These are phyloP conservation scores for Fabrea salina DNA, from an alignment of 169 alveolate species.

Conservation along the genomic window DNA sequence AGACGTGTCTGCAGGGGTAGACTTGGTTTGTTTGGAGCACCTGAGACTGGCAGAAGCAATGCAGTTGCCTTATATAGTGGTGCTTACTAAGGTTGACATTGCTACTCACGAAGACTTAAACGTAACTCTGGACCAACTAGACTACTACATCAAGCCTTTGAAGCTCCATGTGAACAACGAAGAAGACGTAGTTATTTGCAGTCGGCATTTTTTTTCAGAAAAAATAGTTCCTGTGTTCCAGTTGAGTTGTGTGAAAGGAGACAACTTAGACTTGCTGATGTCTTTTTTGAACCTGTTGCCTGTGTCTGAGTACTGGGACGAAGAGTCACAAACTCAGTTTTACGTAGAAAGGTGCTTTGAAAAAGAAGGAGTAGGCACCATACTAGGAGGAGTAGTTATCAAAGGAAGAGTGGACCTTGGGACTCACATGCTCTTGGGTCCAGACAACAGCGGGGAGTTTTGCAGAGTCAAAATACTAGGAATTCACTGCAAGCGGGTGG, in stretches of 20 bases:
- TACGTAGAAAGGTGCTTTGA: constrained; percentile 61
- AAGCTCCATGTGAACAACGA: constrained; percentile 36
- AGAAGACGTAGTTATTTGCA: constrained; percentile 63
- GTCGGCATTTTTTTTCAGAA: constrained; percentile 47
- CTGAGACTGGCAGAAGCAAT: constrained; percentile 55
- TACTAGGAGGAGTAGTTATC: constrained; percentile 65
- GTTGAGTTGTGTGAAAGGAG: constrained; percentile 50
- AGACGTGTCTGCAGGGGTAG: constrained; percentile 51
- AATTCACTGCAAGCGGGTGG: constrained; percentile 5
- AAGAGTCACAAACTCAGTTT: constrained; percentile 54
- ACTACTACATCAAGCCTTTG: constrained; percentile 26
- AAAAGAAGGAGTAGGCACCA: constrained; percentile 33
- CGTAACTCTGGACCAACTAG: constrained; percentile 43
- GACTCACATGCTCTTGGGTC: constrained; percentile 65
- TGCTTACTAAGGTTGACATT: constrained; percentile 62
- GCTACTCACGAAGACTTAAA: constrained; percentile 40
- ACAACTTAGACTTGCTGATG: constrained; percentile 53
- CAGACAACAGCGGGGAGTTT: constrained; percentile 63
- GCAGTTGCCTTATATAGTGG: constrained; percentile 69
- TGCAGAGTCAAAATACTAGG: not conserved
- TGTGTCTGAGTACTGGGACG: constrained; percentile 42
- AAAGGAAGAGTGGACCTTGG: constrained; percentile 61
- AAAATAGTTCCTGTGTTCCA: constrained; percentile 57
- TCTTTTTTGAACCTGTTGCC: constrained; percentile 67
- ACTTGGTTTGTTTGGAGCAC: constrained; percentile 50